Evolutionary conservation across 108 stramenopile species (phyloP), one percentile per base, ranked within the genome.

Genomic region (Mayamaea pseudoterrestris): DNA sequence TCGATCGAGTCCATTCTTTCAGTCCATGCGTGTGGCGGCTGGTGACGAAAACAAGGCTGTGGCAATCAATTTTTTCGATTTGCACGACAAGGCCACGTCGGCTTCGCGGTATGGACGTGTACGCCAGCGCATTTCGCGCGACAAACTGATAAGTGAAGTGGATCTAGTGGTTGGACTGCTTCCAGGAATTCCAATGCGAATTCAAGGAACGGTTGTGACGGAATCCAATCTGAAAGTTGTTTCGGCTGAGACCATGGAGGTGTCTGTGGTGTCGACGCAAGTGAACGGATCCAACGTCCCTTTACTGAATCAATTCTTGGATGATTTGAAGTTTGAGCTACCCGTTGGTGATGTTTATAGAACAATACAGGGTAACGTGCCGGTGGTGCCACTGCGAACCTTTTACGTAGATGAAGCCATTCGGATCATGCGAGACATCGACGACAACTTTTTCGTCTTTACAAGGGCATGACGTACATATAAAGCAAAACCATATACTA

Each of bases 381-480:
- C 87, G 2, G 48, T 65, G 8, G 59, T 78, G 26, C 56, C 63
- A 0, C 48, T 69, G 61, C 57, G 34, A 44, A 44, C 40, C 18
- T 53, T 18, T 60, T 51, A 53, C 18, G 78, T 82, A 20, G 88
- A 90, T 47, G 83, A 82, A 50, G 70, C 69, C n/a, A 62, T 90
- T 47, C 65, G 88, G 22, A 84, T 90, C 43, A 84, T 83, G 21
- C 57, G 88, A 36, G 88, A 90, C 57, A 56, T 70, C 8, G 88
- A 84, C 63, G 88, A 90, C 1, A 90, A 90, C 50, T 80, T 84
- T 47, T 84, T 67, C 50, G 83, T 90, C 27, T 90, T 78, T 37
- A 65, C 78, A 1, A 45, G 88, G 44, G 74, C 76, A 17, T 83
- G 50, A 60, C 22, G 41, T 11, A 34, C 9, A 8, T 11, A 34